Evolutionary conservation across 108 stramenopile genomes (phyloP), one percentile per base, ranked within the genome.

Genomic region (Parietichytrium sp.): DNA sequence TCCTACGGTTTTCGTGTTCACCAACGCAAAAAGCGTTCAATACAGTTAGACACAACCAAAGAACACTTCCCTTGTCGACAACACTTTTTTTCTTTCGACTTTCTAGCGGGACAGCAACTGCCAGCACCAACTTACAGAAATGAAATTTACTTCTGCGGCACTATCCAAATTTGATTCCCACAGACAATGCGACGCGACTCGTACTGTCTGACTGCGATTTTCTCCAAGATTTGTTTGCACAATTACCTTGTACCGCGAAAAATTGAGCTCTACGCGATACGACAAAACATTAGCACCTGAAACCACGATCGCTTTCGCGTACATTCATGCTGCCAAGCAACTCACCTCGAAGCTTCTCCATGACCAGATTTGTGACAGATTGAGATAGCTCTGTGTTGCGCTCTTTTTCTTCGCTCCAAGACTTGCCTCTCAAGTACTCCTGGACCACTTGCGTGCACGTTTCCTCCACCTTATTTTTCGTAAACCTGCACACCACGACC

Each of bases 311-410:
- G n/a, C n/a, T n/a, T n/a, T n/a, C n/a, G n/a, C n/a, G n/a, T n/a
- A n/a, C n/a, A n/a, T n/a, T n/a, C n/a, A n/a, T n/a, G n/a, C n/a
- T n/a, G n/a, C n/a, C n/a, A n/a, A n/a, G n/a, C n/a, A n/a, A n/a
- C n/a, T n/a, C n/a, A n/a, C n/a, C n/a, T 42, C 61, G 36, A 25
- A 72, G 36, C 45, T 72, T 72, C 61, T 72, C 61, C 61, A 72
- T 72, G 33, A 72, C 61, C 29, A 72, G 42, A 42, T 72, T 72
- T 42, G 61, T 72, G 3, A 72, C 61, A 42, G 61, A 23, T 42
- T 72, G 61, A 2, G 61, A 72, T 42, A 72, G 36, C 38, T 72
- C 61, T 2, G 61, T 33, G 20, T 72, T 72, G 25, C 36, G 20
- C 0, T 72, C 61, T 25, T 72, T 72, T 12, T 72, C 4, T 25